These are phyloP conservation scores for Poa pratensis DNA, from an alignment of 176 grass and related monocot species.

Conservation along the genomic window DNA sequence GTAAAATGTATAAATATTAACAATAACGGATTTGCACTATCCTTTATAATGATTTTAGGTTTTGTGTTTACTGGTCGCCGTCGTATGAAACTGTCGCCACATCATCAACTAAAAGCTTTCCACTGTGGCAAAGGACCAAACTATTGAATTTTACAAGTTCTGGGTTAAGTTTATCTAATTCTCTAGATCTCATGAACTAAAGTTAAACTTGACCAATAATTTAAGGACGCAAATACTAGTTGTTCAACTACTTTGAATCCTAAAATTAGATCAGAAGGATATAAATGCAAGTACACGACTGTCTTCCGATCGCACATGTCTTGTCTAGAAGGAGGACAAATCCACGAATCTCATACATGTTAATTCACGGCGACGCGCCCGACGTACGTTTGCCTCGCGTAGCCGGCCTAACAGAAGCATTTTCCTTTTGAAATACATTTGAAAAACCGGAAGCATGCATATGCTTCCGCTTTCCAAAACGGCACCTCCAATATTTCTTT, in stretches of 20 bases:
- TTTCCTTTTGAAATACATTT: no score
- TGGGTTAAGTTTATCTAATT: background rate
- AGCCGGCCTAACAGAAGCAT: no score
- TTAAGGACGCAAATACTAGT: background rate
- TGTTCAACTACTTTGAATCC: background rate
- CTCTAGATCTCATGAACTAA: background rate
- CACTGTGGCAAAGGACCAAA: background rate
- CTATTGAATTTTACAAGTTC: background rate
- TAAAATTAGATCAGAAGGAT: no score
- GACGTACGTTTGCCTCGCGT: no score
- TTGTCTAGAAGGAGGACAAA: no score
- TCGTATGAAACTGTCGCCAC: background rate
- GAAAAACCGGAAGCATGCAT: no score
- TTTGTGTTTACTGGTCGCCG: background rate
- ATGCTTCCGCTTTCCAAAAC: no score
- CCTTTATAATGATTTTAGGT: background rate
- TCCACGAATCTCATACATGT: no score
- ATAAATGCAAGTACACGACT: no score
- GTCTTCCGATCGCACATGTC: no score
- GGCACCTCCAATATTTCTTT: no score
- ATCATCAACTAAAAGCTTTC: background rate
- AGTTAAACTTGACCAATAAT: background rate
- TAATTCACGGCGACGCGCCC: no score
- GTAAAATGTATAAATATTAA: background rate
- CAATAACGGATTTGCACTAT: background rate